Evolutionary conservation across 2,329 filamentous ascomycete species (phyloP).

Genomic region (Penicillium sp.): DNA sequence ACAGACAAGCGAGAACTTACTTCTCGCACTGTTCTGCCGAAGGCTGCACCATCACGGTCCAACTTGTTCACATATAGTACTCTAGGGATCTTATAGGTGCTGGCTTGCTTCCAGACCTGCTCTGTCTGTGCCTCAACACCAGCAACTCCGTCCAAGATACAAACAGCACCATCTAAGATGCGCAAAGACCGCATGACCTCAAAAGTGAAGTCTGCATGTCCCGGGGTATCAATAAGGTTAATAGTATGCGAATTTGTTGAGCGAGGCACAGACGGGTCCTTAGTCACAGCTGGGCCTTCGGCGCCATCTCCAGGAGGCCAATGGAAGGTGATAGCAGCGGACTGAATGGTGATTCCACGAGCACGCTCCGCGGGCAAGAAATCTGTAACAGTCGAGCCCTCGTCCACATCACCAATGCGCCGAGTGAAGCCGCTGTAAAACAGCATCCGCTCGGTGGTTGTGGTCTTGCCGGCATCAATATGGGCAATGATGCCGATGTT

Average conservation of each 20-base stretch:
- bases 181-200: conserved; percentile 89
- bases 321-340: conserved; percentile 89
- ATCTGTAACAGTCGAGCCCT: conserved; percentile 95
- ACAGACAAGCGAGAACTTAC: conserved; percentile 75
- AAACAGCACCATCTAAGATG: conserved; percentile 87
- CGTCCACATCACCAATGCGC: conserved; percentile 90
- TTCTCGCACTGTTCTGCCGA: conserved; percentile 81
- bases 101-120: conserved; percentile 90
- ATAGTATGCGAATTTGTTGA: conserved; percentile 66
- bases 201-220: conserved; percentile 96
- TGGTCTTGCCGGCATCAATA: conserved; percentile 98
- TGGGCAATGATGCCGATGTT: conserved; percentile 99
- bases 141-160: conserved; percentile 87
- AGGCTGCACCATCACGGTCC: conserved; percentile 77
- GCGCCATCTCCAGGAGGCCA: conserved; percentile 66
- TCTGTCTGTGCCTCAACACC: conserved; percentile 97
- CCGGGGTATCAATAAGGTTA: conserved; percentile 93
- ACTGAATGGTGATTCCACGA: conserved; percentile 95
- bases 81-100: conserved; percentile 79
- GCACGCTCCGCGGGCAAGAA: conserved; percentile 91
- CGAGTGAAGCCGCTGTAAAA: conserved; percentile 91
- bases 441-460: conserved; percentile 98
- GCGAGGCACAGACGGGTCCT: conserved; percentile 46
- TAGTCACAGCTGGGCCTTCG: conserved; percentile 15
- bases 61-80: conserved; percentile 83